Evolutionary conservation across 106 monocot species (phyloP).

Genomic region (Dactylorhiza incarnata): DNA sequence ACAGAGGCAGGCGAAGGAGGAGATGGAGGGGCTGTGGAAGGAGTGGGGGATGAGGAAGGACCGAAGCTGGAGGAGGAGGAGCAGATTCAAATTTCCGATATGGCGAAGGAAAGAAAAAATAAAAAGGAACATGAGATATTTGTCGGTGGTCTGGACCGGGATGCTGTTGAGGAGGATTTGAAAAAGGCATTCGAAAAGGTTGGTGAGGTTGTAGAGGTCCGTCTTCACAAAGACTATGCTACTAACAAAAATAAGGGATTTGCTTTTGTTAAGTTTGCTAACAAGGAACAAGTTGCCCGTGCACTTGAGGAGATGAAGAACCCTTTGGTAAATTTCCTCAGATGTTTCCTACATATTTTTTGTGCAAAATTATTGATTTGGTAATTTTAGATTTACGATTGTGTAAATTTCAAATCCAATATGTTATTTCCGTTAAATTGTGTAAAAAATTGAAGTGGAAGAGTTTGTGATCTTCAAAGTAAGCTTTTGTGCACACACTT

Average conservation of each 20-base stretch:
- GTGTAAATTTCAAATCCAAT: background rate
- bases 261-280: conserved; percentile 70
- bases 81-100: conserved; percentile 53
- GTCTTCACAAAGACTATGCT: conserved; percentile 48
- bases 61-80: conserved; percentile 26
- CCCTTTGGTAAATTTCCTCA: conserved; percentile 24
- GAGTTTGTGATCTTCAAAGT: too few species aligned
- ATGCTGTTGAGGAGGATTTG: conserved; percentile 56
- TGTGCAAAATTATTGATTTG: background rate
- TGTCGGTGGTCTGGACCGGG: conserved; percentile 61
- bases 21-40: conserved; percentile 15
- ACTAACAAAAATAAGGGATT: conserved; percentile 72
- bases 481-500: too few species aligned
- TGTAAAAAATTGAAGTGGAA: too few species aligned
- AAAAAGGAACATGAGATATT: conserved; percentile 68
- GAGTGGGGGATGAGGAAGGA: conserved; percentile 18
- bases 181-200: conserved; percentile 45
- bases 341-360: background rate
- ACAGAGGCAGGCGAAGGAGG: conserved; percentile 2
- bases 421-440: background rate
- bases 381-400: background rate
- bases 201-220: conserved; percentile 57
- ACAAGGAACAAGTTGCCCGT: conserved; percentile 35
- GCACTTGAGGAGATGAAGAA: conserved; percentile 45
- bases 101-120: conserved; percentile 51